Base-by-base conservation (phyloP, 2,329 filamentous ascomycete species). In the Fusarium nanum region DNA sequence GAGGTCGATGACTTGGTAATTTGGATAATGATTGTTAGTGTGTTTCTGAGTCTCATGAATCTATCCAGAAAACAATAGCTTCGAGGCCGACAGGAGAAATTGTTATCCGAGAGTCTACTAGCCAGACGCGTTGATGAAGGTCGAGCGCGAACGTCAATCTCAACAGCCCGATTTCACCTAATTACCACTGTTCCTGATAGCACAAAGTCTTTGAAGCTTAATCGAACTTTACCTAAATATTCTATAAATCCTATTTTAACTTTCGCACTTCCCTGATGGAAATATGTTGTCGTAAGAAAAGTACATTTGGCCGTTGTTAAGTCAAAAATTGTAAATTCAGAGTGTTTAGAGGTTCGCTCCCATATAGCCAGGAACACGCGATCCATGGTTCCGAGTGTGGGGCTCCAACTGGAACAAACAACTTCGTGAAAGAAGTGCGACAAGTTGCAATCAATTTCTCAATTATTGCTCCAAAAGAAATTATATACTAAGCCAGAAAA, bases 321-420 rank as follows among this genome's bases (percentile, higher is more conserved):
- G 16, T 18, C n/a, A 34, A 10, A 18, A 34, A 34, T 34, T 22
- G 22, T 22, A 22, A 22, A 22, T 22, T 22, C 22, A 22, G 22
- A 22, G 5, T 22, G 22, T 22, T 22, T 5, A 22, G 5, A 22
- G 5, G 22, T 22, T 22, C 5, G 22, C 22, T n/a, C n/a, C n/a
- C n/a, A n/a, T n/a, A n/a, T n/a, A n/a, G n/a, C n/a, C n/a, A n/a
- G n/a, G n/a, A n/a, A n/a, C n/a, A n/a, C n/a, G n/a, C n/a, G n/a
- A n/a, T n/a, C n/a, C n/a, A n/a, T n/a, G n/a, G n/a, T n/a, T n/a
- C n/a, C n/a, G n/a, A n/a, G n/a, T n/a, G n/a, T n/a, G 7, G 14
- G 14, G 16, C 10, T 18, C 10, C 1, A 0, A 5, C 5, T 37
- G 2, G 3, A n/a, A 11, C 1, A 5, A 9, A 9, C 2, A 18